Conservation (phyloP, 331 rosid genomes). For the Malus hybrid region DNA sequence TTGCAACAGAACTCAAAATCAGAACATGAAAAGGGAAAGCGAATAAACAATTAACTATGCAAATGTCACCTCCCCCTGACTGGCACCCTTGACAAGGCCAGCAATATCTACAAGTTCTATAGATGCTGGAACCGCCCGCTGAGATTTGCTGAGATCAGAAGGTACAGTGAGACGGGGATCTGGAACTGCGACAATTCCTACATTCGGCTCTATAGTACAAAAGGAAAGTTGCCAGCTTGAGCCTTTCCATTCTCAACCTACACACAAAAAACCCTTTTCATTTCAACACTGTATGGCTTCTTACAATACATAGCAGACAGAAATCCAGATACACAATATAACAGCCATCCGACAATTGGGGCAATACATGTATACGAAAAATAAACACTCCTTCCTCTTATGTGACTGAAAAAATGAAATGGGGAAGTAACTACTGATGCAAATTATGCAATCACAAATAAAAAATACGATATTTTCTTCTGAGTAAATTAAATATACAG, state of each 20-base stretch:
- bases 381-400: neutral
- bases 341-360: neutral
- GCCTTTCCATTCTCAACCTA: constrained; percentile 99
- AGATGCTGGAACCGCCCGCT: constrained; percentile 78
- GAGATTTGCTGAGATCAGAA: constrained; percentile 91
- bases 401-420: neutral
- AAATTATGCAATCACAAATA: neutral
- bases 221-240: constrained; percentile 99
- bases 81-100: constrained; percentile 96
- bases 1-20: neutral
- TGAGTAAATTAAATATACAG: no score
- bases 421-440: neutral
- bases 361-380: neutral
- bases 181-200: constrained; percentile 98
- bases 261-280: constrained; percentile 14
- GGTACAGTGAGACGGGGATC: constrained; percentile 80
- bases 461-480: neutral
- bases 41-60: neutral
- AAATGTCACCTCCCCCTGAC: constrained; percentile 82
- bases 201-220: constrained; percentile 97
- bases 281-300: constrained; percentile 12
- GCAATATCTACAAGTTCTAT: constrained; percentile 96
- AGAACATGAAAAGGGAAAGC: neutral
- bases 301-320: neutral
- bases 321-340: constrained; percentile 2